Percentiles rank a stretch among this genome's conserved stretches.
Evolutionary conservation across 169 alveolate species (phyloP).

Genomic region (Theileria annulata): DNA sequence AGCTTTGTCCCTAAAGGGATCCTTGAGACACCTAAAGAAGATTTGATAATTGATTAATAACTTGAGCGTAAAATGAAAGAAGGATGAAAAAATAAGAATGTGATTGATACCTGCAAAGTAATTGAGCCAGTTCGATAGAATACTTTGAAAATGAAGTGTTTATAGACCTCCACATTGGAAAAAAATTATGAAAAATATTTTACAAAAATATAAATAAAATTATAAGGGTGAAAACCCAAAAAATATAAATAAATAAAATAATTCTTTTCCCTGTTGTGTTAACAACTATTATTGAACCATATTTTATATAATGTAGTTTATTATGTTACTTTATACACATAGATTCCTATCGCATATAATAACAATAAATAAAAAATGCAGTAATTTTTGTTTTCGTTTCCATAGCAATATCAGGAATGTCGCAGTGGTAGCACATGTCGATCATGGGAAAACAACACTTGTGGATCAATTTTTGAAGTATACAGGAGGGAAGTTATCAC

Average conservation of each 20-base stretch:
- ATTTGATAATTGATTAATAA: background rate
- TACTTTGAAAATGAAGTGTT: slow-evolving; percentile 75
- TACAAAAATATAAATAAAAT: slow-evolving; percentile 2
- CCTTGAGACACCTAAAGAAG: slow-evolving; percentile 73
- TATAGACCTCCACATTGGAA: slow-evolving; percentile 78
- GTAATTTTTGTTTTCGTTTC: slow-evolving; percentile 29
- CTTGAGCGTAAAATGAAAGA: background rate
- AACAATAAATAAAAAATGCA: slow-evolving; percentile 29
- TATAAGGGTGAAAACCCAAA: background rate
- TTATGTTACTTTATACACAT: background rate
- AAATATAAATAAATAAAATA: slow-evolving; percentile 8
- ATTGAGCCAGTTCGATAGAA: slow-evolving; percentile 78
- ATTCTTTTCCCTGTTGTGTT: background rate
- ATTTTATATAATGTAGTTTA: slow-evolving; percentile 11
- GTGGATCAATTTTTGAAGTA: slow-evolving; percentile 86
- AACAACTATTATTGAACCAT: background rate
- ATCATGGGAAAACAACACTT: slow-evolving; percentile 99
- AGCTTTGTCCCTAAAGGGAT: slow-evolving; percentile 78
- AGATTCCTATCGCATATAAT: slow-evolving; percentile 41
- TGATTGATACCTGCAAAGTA: slow-evolving; percentile 73
- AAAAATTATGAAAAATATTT: slow-evolving; percentile 6
- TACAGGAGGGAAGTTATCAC: slow-evolving; percentile 73
- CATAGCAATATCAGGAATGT: slow-evolving; percentile 90
- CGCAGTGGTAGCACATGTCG: slow-evolving; percentile 99
- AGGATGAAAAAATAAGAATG: background rate